Percentiles rank a stretch among this genome's conserved stretches.
phyloP scores from a whole-genome alignment of 2,329 filamentous ascomycete genomes.

The Colletotrichum paranaense region DNA sequence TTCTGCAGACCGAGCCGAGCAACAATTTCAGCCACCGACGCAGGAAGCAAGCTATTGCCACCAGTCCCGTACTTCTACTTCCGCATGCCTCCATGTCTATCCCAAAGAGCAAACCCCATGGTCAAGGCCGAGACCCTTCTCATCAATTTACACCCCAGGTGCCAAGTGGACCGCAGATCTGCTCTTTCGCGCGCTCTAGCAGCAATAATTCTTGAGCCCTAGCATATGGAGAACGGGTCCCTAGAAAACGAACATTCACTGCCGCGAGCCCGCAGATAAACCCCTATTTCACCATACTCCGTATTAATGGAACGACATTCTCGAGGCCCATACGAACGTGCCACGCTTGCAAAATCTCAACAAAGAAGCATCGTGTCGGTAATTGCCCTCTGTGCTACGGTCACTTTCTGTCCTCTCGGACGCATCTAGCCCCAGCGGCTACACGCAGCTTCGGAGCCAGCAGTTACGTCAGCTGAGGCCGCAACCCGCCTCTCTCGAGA shows the following conservation, averaged over 20 bases:
- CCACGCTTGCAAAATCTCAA: neutral
- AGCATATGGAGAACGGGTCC: neutral
- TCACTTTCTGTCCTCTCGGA: neutral
- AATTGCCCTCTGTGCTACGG: neutral
- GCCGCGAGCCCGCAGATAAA: slow-evolving; percentile 21
- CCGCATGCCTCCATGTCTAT: neutral
- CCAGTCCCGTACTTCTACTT: neutral
- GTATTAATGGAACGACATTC: neutral
- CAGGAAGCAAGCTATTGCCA: neutral
- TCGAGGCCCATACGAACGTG: neutral
- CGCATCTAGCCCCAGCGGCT: slow-evolving; percentile 21
- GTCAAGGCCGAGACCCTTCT: slow-evolving; percentile 9
- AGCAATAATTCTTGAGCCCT: neutral
- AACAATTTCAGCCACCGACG: neutral
- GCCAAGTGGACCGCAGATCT: slow-evolving; percentile 19
- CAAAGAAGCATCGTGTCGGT: slow-evolving; percentile 18
- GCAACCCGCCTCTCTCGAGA: slow-evolving; percentile 2
- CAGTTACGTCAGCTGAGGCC: slow-evolving; percentile 23
- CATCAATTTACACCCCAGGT: neutral
- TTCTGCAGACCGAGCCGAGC: neutral
- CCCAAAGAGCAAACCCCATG: neutral
- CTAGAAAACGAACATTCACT: neutral
- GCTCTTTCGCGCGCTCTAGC: slow-evolving; percentile 22
- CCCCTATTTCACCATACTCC: slow-evolving; percentile 6
- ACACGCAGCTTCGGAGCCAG: slow-evolving; percentile 14